phyloP scores from a whole-genome alignment of 768 basidiomycete species.

The Tricholomella constricta region DNA sequence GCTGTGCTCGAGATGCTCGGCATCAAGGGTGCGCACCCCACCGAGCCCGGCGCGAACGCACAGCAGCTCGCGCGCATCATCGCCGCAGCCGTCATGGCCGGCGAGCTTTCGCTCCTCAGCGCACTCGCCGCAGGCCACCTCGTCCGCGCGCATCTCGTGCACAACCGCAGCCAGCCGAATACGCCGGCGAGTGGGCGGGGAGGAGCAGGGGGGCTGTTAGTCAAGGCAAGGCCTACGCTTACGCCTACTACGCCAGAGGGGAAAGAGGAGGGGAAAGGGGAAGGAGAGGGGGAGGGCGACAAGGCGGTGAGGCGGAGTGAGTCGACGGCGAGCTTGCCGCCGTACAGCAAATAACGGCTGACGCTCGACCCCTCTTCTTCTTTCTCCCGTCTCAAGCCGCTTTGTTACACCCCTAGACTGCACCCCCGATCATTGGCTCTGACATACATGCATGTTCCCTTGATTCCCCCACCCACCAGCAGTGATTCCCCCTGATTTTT shows the following conservation, averaged over 20 bases:
- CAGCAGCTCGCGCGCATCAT: slow-evolving; percentile 89
- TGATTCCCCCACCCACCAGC: background rate
- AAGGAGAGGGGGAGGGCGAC: background rate
- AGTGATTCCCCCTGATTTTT: background rate
- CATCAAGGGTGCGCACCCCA: slow-evolving; percentile 84
- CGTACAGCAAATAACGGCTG: slow-evolving; percentile 15
- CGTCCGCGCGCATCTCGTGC: slow-evolving; percentile 89
- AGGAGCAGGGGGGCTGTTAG: background rate
- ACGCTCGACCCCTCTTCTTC: background rate
- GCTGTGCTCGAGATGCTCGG: slow-evolving; percentile 94
- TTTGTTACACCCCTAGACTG: too few species aligned
- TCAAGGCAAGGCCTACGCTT: background rate
- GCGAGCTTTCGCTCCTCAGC: slow-evolving; percentile 88
- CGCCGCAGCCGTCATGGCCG: slow-evolving; percentile 94
- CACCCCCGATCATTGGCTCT: too few species aligned
- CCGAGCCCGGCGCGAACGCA: slow-evolving; percentile 86
- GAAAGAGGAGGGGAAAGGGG: background rate
- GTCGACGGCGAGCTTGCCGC: slow-evolving; percentile 20
- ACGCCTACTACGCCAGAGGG: background rate
- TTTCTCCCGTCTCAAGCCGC: background rate
- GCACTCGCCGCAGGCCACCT: slow-evolving; percentile 95
- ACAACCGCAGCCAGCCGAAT: slow-evolving; percentile 83
- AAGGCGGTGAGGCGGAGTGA: slow-evolving; percentile 8
- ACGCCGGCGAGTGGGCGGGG: slow-evolving; percentile 54
- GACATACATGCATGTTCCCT: background rate